Conservation (phyloP, 192 early-diverging fungal species). For the Entomortierella beljakovae region DNA sequence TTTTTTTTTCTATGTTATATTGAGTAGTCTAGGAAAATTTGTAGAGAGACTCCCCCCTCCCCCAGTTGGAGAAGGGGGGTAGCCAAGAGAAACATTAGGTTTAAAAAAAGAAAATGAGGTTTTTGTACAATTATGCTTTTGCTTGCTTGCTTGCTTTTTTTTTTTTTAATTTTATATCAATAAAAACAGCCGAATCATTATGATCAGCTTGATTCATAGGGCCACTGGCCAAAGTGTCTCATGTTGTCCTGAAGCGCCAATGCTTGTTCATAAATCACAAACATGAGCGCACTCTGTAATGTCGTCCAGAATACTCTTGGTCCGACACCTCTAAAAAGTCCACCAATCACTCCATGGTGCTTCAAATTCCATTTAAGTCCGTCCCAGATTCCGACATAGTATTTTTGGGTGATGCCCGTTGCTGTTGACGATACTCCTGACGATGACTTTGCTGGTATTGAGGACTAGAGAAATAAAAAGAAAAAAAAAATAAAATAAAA, state of each 20-base stretch:
- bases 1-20: no score
- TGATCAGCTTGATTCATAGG: constrained; percentile 32
- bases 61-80: neutral
- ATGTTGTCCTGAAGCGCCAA: constrained; percentile 60
- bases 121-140: neutral
- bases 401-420: constrained; percentile 26
- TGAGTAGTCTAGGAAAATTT: no score
- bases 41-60: no score
- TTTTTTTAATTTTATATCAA: neutral
- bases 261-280: constrained; percentile 76
- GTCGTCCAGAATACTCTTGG: constrained; percentile 80
- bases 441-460: neutral
- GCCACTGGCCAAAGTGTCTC: constrained; percentile 51
- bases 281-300: constrained; percentile 77
- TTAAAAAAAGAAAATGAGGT: neutral
- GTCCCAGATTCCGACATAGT: constrained; percentile 67
- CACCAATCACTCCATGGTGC: constrained; percentile 64
- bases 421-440: neutral
- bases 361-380: constrained; percentile 68
- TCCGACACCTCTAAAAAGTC: constrained; percentile 81
- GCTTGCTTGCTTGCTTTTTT: neutral
- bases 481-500: neutral
- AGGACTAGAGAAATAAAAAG: neutral
- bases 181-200: neutral
- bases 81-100: neutral